These are phyloP conservation scores for Letharia columbiana DNA, from an alignment of 495 filamentous ascomycete genomes.

Conservation along the genomic window DNA sequence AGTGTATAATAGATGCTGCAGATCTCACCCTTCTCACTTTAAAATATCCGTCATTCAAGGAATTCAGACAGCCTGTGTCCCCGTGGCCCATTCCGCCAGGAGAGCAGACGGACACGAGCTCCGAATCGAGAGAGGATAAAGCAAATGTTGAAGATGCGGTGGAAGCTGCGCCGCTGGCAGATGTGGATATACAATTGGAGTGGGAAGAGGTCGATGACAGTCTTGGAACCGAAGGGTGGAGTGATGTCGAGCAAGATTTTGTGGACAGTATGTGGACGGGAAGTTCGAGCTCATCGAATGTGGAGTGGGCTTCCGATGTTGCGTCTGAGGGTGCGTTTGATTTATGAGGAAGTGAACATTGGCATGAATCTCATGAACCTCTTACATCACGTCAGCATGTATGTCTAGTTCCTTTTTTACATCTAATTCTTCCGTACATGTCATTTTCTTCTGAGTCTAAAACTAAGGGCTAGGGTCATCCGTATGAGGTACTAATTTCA, in stretches of 20 bases:
- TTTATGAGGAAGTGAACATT: not conserved
- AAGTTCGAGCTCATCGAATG: not conserved
- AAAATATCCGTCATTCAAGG: not conserved
- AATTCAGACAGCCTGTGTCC: not conserved
- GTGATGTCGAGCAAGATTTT: not conserved
- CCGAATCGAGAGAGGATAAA: not conserved
- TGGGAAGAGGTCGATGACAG: not conserved
- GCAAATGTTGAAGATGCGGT: not conserved
- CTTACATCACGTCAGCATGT: too few relatives aligned
- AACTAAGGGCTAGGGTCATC: too few relatives aligned
- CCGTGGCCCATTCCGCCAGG: not conserved
- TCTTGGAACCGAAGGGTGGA: not conserved
- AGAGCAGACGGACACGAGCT: not conserved
- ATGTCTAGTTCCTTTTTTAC: too few relatives aligned
- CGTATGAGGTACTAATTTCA: too few relatives aligned
- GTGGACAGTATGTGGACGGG: not conserved
- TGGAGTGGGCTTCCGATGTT: not conserved
- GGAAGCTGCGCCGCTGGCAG: not conserved
- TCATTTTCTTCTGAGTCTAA: too few relatives aligned
- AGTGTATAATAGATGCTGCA: not conserved
- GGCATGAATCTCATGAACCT: too few relatives aligned
- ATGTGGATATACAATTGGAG: not conserved
- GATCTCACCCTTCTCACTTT: not conserved
- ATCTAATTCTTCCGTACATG: too few relatives aligned
- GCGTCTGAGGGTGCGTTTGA: not conserved